Evolutionary conservation across 495 filamentous ascomycete genomes (phyloP).

Genomic region (Podospora pseudopauciseta): DNA sequence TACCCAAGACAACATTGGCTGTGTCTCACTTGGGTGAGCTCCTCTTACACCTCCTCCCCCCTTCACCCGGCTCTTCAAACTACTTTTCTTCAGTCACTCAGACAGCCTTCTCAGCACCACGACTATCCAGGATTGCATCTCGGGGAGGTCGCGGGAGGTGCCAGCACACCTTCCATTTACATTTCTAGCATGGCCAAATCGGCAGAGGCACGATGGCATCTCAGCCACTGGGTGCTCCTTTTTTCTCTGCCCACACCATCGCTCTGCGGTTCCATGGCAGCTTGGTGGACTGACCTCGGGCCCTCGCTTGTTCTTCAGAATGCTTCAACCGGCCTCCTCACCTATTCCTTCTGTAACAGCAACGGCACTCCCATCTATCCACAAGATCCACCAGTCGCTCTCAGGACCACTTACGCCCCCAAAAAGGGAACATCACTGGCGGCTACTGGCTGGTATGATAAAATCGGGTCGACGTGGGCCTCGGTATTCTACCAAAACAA

Average conservation of each 20-base stretch:
- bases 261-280: slow-evolving; percentile 24
- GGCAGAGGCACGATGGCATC: background rate
- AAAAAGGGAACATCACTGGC: slow-evolving; percentile 30
- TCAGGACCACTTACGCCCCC: slow-evolving; percentile 18
- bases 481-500: slow-evolving; percentile 33
- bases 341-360: slow-evolving; percentile 30
- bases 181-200: slow-evolving; percentile 2
- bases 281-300: slow-evolving; percentile 27
- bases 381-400: slow-evolving; percentile 20
- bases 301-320: slow-evolving; percentile 31
- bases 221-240: background rate
- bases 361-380: slow-evolving; percentile 30
- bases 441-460: slow-evolving; percentile 28
- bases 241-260: slow-evolving; percentile 1
- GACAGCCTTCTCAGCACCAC: background rate
- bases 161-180: background rate
- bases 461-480: slow-evolving; percentile 19
- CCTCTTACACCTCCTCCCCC: background rate
- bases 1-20: background rate
- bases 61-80: background rate
- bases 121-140: background rate
- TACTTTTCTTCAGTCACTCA: background rate
- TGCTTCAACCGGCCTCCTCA: slow-evolving; percentile 27
- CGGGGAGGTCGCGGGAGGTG: background rate
- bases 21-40: background rate